Evolutionary conservation across 768 basidiomycete species (phyloP), one percentile per base, ranked within the genome.

Genomic region (Chalciporus pseudorubinellus): DNA sequence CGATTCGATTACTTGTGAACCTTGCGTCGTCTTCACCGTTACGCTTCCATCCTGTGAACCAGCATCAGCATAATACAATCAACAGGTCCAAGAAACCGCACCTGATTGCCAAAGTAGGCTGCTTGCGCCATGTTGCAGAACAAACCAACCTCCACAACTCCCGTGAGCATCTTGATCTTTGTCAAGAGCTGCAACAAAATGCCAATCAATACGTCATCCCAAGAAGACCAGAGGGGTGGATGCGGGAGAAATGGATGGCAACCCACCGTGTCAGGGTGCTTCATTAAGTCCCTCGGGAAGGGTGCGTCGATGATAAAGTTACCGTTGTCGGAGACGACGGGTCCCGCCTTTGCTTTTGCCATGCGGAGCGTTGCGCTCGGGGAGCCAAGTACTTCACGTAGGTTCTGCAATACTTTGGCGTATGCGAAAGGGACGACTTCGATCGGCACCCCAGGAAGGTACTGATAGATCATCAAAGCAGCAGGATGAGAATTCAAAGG

Each of bases 241-340:
- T 16, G 12, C 12, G 16, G 14, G 19, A 16, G 28, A 11, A 11
- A 34, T 57, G 18, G 14, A 16, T 9, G 8, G n/a, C 42, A 44
- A 64, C 69, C 55, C 33, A 92, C 89, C 52, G 72, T 72, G 39
- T 73, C 74, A 1, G 93, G 90, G 29, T 89, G 75, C 57, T 71
- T 65, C 79, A 95, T 85, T 61, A 77, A 64, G 33, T 84, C 80
- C 50, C 74, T 76, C 13, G 80, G 73, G 71, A 98, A 98, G 1
- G 93, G 92, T 14, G 97, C 97, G 63, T 99, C 97, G 58, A 99
- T 95, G 59, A 98, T 79, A 68, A 99, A 98, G 72, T 97, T 98
- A 19, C 92, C 92, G 59, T 99, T 99, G 69, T 99, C 97, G 4
- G 91, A 81, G 16, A 99, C 95, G 38, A 99, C 91, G 11, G 95